Conservation (phyloP, 2,329 filamentous ascomycete species). For the Peltaster fructicola region DNA sequence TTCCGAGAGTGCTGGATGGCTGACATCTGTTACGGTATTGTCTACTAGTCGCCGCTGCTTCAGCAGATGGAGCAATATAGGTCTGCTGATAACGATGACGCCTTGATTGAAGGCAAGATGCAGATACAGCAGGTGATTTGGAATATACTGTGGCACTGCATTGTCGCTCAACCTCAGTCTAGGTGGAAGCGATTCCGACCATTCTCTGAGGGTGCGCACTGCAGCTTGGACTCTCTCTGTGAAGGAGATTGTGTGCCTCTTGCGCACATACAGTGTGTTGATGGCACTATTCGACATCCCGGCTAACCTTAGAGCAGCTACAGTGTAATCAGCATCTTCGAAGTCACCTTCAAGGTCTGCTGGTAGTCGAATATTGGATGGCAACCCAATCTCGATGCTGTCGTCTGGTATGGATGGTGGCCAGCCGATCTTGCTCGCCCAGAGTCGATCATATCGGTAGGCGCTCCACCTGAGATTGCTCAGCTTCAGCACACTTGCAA, state of each 20-base stretch:
- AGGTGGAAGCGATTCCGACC: constrained; percentile 20
- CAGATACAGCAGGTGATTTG: constrained; percentile 16
- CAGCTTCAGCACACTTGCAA: too few species aligned
- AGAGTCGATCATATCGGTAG: constrained; percentile 19
- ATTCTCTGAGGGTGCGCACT: constrained; percentile 20
- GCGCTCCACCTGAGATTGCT: too few species aligned
- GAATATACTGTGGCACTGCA: constrained; percentile 6
- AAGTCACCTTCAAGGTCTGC: constrained; percentile 11
- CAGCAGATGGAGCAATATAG: constrained; percentile 19
- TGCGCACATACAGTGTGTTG: constrained; percentile 14
- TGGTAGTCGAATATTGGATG: constrained; percentile 19
- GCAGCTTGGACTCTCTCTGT: constrained; percentile 21
- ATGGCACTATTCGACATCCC: constrained; percentile 15
- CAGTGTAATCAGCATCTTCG: constrained; percentile 22
- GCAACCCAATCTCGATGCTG: constrained; percentile 25
- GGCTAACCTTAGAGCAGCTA: constrained; percentile 24
- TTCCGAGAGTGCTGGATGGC: constrained; percentile 8
- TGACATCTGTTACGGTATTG: too few species aligned
- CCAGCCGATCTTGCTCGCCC: constrained; percentile 19
- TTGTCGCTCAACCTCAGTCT: constrained; percentile 18
- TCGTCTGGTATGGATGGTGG: constrained; percentile 18
- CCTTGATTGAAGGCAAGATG: constrained; percentile 21
- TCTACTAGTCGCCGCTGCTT: too few species aligned
- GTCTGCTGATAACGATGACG: constrained; percentile 18
- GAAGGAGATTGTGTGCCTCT: constrained; percentile 14